Conservation (phyloP, 1,284 basidiomycete genomes). For the Xerocomus nothofagi region DNA sequence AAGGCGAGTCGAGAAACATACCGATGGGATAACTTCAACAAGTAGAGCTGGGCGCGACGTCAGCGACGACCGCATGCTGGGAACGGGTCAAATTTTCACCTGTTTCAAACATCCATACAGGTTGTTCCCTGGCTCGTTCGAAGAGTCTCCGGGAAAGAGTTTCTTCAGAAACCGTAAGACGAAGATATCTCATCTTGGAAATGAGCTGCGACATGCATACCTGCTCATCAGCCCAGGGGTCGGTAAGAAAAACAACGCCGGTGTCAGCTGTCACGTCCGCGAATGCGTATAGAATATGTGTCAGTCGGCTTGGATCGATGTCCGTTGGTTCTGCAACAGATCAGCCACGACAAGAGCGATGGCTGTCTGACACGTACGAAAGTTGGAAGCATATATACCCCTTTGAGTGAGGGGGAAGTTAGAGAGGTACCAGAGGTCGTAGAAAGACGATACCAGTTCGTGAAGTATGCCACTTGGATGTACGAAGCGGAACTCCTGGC, state of each 20-base stretch:
- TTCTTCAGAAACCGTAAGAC: slow-evolving; percentile 43
- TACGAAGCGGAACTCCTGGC: slow-evolving; percentile 51
- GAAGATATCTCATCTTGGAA: background rate
- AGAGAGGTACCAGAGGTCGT: background rate
- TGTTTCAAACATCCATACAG: slow-evolving; percentile 89
- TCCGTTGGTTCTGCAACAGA: slow-evolving; percentile 55
- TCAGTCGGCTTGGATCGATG: slow-evolving; percentile 56
- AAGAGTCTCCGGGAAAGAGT: slow-evolving; percentile 64
- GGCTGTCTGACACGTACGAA: slow-evolving; percentile 47
- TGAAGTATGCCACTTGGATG: slow-evolving; percentile 63
- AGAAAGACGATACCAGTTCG: slow-evolving; percentile 51
- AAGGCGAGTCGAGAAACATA: background rate
- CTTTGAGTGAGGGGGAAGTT: slow-evolving; percentile 34
- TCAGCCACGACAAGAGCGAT: slow-evolving; percentile 2
- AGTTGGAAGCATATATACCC: slow-evolving; percentile 84
- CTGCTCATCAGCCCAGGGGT: slow-evolving; percentile 82
- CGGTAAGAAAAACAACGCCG: slow-evolving; percentile 71
- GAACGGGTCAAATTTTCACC: slow-evolving; percentile 40
- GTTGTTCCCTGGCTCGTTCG: slow-evolving; percentile 67
- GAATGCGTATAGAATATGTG: slow-evolving; percentile 85
- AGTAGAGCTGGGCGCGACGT: slow-evolving; percentile 41
- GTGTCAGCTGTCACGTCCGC: slow-evolving; percentile 73
- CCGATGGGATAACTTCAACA: slow-evolving; percentile 63
- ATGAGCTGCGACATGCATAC: slow-evolving; percentile 39
- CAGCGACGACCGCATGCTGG: background rate